A percentile compares a stretch with the other conserved stretches of the same genome.
phyloP scores from a whole-genome alignment of 2,329 filamentous ascomycete genomes.

The Monilinia aucupariae region DNA sequence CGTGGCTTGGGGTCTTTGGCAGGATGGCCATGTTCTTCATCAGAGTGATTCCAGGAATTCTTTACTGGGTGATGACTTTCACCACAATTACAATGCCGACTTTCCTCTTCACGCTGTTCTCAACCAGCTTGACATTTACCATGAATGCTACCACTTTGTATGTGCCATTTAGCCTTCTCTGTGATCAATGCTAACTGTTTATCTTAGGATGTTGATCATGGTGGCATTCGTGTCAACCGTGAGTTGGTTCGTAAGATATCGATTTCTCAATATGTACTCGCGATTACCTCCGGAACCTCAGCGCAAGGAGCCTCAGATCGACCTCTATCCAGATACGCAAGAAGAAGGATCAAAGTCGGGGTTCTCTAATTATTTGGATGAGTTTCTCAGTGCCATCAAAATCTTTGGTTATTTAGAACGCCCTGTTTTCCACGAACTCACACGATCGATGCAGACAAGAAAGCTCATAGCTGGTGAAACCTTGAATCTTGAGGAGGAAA shows the following conservation, averaged over 20 bases:
- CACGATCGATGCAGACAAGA: conserved; percentile 94
- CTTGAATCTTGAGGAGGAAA: conserved; percentile 90
- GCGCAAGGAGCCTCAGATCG: conserved; percentile 90
- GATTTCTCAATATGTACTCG: conserved; percentile 95
- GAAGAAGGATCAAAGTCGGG: conserved; percentile 87
- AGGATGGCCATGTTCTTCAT: conserved; percentile 50
- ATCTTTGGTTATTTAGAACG: conserved; percentile 96
- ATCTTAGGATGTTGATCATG: conserved; percentile 64
- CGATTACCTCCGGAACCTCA: conserved; percentile 90
- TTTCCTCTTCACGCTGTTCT: conserved; percentile 83
- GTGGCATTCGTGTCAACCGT: conserved; percentile 73
- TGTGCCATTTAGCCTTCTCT: conserved; percentile 32
- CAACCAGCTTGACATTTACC: conserved; percentile 89
- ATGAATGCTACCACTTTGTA: conserved; percentile 98
- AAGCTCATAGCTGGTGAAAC: conserved; percentile 96
- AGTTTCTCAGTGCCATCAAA: conserved; percentile 97
- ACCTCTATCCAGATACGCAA: conserved; percentile 88
- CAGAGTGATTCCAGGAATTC: conserved; percentile 50
- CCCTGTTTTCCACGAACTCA: conserved; percentile 95
- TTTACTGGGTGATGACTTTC: conserved; percentile 80
- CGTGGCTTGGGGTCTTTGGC: conserved; percentile 55
- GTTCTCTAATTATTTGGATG: conserved; percentile 92
- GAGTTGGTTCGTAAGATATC: conserved; percentile 91
- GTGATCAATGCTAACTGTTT: conserved; percentile 23
- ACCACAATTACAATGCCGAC: conserved; percentile 84